These are phyloP conservation scores for Clarireedia hainanense DNA, from an alignment of 2,329 filamentous ascomycete species.

Conservation along the genomic window DNA sequence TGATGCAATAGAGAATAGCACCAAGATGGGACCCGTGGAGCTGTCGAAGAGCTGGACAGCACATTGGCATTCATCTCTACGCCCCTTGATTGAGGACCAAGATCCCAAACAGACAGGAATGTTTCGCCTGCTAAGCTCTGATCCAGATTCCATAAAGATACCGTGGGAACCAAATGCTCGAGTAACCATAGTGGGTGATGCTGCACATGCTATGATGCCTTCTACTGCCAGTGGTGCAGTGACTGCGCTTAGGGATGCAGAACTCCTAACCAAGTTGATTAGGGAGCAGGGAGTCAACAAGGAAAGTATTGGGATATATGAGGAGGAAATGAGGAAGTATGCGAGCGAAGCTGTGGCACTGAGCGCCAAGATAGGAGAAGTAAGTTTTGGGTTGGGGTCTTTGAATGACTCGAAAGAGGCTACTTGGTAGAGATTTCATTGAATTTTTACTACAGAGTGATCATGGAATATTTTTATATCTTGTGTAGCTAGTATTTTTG, in stretches of 20 bases:
- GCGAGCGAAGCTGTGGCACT: neutral
- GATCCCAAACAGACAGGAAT: too few species aligned
- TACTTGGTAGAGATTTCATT: too few species aligned
- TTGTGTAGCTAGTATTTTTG: too few species aligned
- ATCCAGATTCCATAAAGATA: slow-evolving; percentile 6
- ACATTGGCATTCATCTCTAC: too few species aligned
- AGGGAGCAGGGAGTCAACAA: neutral
- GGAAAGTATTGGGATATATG: neutral
- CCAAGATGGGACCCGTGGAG: neutral
- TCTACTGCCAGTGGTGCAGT: slow-evolving; percentile 17
- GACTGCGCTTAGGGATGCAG: slow-evolving; percentile 16
- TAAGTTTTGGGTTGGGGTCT: too few species aligned
- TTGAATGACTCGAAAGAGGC: too few species aligned
- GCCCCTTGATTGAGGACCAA: too few species aligned
- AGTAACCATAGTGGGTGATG: slow-evolving; percentile 28
- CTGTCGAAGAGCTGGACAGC: neutral
- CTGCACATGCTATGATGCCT: slow-evolving; percentile 29
- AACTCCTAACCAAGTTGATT: neutral
- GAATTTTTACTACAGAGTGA: too few species aligned
- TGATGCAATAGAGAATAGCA: neutral
- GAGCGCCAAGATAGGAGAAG: too few species aligned
- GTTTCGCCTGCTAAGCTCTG: neutral
- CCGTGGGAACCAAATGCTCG: slow-evolving; percentile 12
- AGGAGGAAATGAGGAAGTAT: neutral
- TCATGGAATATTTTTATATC: too few species aligned